Percentiles rank a stretch among this genome's conserved stretches.
phyloP scores from a whole-genome alignment of 75 land plant genomes.

The Isoetes taiwanensis region DNA sequence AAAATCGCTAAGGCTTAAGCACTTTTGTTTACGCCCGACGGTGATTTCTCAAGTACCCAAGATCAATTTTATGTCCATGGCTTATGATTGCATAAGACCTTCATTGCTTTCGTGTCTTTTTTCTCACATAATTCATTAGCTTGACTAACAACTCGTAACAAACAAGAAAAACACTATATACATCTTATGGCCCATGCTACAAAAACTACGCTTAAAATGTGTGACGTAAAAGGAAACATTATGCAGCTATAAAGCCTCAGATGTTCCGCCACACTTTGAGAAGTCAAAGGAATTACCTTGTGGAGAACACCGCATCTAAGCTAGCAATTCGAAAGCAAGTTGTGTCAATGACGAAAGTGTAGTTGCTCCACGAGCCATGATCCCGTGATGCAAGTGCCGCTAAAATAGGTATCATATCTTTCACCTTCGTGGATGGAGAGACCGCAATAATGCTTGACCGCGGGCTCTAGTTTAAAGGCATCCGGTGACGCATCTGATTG shows the following conservation, averaged over 20 bases:
- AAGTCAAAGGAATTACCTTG: conserved; percentile 39
- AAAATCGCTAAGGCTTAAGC: too few species aligned
- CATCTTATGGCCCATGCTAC: background rate
- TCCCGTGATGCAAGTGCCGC: conserved; percentile 42
- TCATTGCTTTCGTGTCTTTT: too few species aligned
- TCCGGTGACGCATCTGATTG: too few species aligned
- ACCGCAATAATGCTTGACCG: conserved; percentile 56
- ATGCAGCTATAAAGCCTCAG: background rate
- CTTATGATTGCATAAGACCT: too few species aligned
- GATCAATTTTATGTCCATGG: too few species aligned
- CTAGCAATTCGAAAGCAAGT: conserved; percentile 76
- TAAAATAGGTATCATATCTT: conserved; percentile 44
- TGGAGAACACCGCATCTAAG: conserved; percentile 81
- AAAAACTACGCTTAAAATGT: too few species aligned
- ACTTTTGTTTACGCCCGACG: too few species aligned
- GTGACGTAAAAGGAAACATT: too few species aligned
- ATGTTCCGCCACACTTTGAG: background rate
- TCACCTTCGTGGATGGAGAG: conserved; percentile 39
- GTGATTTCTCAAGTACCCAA: too few species aligned
- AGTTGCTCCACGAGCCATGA: conserved; percentile 51
- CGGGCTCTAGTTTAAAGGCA: too few species aligned
- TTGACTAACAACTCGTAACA: background rate
- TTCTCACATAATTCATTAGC: too few species aligned
- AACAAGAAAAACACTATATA: background rate
- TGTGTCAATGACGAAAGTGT: conserved; percentile 43